phyloP scores from a whole-genome alignment of 495 filamentous ascomycete species.

The Aspergillus mulundensis region DNA sequence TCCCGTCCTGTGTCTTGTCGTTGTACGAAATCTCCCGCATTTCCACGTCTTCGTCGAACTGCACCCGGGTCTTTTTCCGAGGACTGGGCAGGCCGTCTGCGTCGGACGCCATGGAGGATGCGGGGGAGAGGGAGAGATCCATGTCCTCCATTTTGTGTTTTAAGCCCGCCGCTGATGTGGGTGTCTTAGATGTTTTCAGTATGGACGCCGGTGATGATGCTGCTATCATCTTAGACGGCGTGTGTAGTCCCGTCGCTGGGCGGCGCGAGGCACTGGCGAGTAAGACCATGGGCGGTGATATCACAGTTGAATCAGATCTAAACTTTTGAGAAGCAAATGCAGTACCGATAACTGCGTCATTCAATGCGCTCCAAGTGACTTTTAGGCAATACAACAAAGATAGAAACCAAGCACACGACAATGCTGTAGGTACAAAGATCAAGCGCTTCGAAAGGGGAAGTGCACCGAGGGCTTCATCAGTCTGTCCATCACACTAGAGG shows the following conservation, averaged over 20 bases:
- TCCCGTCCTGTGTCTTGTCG: conserved; percentile 9
- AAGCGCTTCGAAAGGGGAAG: background rate
- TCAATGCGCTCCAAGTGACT: conserved; percentile 1
- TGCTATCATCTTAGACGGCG: conserved; percentile 32
- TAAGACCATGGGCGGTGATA: conserved; percentile 37
- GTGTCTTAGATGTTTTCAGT: conserved; percentile 36
- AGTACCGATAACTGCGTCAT: conserved; percentile 22
- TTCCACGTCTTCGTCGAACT: conserved; percentile 70
- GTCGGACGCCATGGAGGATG: conserved; percentile 33
- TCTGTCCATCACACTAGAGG: conserved; percentile 11
- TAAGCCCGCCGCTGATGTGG: conserved; percentile 17
- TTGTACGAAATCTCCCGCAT: conserved; percentile 35
- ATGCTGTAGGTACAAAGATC: conserved; percentile 13
- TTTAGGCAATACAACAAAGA: conserved; percentile 1
- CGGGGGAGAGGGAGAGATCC: conserved; percentile 34
- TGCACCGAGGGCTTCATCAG: conserved; percentile 9
- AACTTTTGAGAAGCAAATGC: conserved; percentile 4
- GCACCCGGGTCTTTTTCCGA: conserved; percentile 62
- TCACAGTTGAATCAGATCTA: conserved; percentile 6
- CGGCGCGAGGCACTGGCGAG: conserved; percentile 35
- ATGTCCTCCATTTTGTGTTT: conserved; percentile 44
- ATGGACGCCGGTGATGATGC: conserved; percentile 40
- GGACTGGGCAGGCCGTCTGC: conserved; percentile 40
- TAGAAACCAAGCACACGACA: conserved; percentile 22
- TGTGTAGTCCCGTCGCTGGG: conserved; percentile 26